These are phyloP conservation scores for Boletus rubroflammeus DNA, from an alignment of 768 basidiomycete genomes.

Conservation along the genomic window DNA sequence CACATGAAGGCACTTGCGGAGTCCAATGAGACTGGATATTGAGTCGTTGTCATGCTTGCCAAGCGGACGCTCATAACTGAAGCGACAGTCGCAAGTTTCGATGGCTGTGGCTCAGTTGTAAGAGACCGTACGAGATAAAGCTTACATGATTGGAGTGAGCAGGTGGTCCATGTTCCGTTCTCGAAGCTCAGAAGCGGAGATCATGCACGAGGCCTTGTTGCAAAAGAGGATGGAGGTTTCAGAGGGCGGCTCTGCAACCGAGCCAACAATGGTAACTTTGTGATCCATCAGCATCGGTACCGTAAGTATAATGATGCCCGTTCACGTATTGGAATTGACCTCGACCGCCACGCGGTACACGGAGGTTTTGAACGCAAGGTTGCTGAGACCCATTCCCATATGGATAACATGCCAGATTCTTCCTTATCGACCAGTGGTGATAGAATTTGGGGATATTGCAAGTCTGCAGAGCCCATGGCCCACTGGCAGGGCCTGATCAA, in stretches of 20 bases:
- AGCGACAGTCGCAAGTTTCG: slow-evolving; percentile 1
- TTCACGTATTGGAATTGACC: slow-evolving; percentile 21
- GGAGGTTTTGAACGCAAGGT: slow-evolving; percentile 13
- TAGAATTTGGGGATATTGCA: background rate
- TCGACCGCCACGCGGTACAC: slow-evolving; percentile 24
- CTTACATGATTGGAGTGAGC: slow-evolving; percentile 18
- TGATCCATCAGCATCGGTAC: slow-evolving; percentile 30
- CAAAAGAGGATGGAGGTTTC: slow-evolving; percentile 14
- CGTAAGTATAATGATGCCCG: slow-evolving; percentile 32
- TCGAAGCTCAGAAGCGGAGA: slow-evolving; percentile 26
- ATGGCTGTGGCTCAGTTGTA: background rate
- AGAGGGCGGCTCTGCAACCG: slow-evolving; percentile 4
- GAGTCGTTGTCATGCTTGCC: slow-evolving; percentile 4
- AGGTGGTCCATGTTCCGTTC: slow-evolving; percentile 19
- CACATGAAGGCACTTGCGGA: background rate
- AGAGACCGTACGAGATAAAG: slow-evolving; percentile 3
- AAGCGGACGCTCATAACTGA: slow-evolving; percentile 5
- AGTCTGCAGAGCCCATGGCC: background rate
- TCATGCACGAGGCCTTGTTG: slow-evolving; percentile 18
- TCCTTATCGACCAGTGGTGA: slow-evolving; percentile 4
- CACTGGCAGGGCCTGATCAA: background rate
- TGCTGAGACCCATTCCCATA: slow-evolving; percentile 1
- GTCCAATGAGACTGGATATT: background rate
- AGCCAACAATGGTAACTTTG: slow-evolving; percentile 19
- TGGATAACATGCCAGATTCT: background rate